Evolutionary conservation across 202 grass and related monocot genomes (phyloP).

Genomic region (Cymbopogon flexuosus): DNA sequence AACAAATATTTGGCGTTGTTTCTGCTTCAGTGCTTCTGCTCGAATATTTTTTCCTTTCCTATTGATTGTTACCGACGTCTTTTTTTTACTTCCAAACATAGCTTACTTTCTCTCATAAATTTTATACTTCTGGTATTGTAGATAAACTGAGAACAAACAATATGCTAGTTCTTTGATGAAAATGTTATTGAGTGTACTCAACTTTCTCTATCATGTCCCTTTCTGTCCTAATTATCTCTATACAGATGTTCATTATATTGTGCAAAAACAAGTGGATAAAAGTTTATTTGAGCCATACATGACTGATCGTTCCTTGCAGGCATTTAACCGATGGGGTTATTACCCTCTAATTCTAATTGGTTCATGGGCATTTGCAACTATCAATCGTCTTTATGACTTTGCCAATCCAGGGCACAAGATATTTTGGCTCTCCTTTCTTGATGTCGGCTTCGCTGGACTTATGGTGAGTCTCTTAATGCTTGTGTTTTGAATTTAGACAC

Average conservation of each 20-base stretch:
- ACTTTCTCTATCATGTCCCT: not conserved
- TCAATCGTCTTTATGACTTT: slow-evolving; percentile 79
- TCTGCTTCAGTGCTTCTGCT: not conserved
- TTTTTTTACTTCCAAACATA: not conserved
- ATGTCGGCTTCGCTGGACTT: slow-evolving; percentile 90
- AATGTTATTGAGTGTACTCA: not conserved
- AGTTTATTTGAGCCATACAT: slow-evolving; percentile 4
- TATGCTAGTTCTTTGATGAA: not conserved
- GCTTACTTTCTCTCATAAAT: not conserved
- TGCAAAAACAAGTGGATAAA: not conserved
- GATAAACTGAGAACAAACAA: not conserved
- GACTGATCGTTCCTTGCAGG: slow-evolving; percentile 34
- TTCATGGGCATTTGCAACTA: slow-evolving; percentile 90
- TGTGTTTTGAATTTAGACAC: not conserved
- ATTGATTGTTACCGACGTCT: not conserved
- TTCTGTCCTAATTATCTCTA: not conserved
- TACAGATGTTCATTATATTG: not conserved
- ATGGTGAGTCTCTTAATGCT: slow-evolving; percentile 55
- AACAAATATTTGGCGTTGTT: not conserved
- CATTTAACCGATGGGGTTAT: slow-evolving; percentile 94
- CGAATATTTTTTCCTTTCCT: not conserved
- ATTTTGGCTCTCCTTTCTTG: slow-evolving; percentile 91
- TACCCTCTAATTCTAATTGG: slow-evolving; percentile 96
- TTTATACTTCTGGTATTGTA: not conserved
- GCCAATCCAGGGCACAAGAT: slow-evolving; percentile 77